These are phyloP conservation scores for Silene latifolia DNA, from an alignment of 148 eudicot genomes.

Conservation along the genomic window DNA sequence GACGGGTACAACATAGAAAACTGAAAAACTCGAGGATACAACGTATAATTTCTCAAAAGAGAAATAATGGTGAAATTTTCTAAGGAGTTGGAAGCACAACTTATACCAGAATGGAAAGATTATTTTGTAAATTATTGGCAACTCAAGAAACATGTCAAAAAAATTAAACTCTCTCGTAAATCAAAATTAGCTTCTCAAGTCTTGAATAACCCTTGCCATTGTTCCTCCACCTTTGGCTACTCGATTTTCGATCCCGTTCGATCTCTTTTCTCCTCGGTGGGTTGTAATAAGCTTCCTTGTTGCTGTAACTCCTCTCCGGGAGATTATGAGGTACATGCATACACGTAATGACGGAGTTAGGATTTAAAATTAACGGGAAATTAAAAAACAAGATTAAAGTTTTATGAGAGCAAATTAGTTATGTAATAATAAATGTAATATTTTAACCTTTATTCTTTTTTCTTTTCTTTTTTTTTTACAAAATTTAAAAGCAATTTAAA, in stretches of 20 bases:
- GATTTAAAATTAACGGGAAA: not conserved
- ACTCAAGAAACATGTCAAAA: conserved; percentile 80
- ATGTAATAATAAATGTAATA: too few species aligned
- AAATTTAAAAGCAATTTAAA: too few species aligned
- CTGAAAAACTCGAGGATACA: too few species aligned
- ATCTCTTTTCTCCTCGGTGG: conserved; percentile 11
- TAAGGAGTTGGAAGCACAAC: conserved; percentile 89
- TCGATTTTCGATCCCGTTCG: conserved; percentile 67
- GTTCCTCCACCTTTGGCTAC: too few species aligned
- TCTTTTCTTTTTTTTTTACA: too few species aligned
- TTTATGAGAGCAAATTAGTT: too few species aligned
- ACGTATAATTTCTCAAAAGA: too few species aligned
- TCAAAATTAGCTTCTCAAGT: conserved; percentile 30
- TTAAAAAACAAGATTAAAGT: too few species aligned
- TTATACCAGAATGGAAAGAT: conserved; percentile 93
- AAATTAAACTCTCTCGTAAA: conserved; percentile 50
- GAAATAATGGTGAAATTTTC: conserved; percentile 83
- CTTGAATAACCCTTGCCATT: conserved; percentile 20
- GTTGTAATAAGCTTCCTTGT: conserved; percentile 14
- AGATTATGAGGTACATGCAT: not conserved
- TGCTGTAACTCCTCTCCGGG: not conserved
- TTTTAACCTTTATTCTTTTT: too few species aligned
- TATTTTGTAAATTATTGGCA: conserved; percentile 85
- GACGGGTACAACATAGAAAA: not conserved
- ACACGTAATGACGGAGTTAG: not conserved